phyloP scores from a whole-genome alignment of 106 monocot species.

The Acorus calamus region DNA sequence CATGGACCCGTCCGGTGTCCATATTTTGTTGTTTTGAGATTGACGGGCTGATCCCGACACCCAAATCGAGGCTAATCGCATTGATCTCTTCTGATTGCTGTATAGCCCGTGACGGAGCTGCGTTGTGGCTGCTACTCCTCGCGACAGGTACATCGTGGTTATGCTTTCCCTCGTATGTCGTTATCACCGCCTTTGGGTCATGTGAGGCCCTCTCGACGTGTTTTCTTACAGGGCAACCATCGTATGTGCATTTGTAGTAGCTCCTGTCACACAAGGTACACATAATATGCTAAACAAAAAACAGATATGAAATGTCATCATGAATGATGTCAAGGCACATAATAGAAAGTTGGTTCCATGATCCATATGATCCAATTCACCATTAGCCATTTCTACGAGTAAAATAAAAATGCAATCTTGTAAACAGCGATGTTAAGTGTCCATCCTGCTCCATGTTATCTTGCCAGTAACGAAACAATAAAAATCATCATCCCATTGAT shows the following conservation, averaged over 20 bases:
- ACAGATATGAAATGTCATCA: no score
- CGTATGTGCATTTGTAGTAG: constrained; percentile 93
- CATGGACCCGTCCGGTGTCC: background rate
- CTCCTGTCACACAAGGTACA: constrained; percentile 35
- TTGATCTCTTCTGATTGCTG: constrained; percentile 32
- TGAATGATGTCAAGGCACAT: no score
- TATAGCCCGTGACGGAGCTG: constrained; percentile 10
- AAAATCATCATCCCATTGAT: no score
- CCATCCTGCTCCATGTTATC: no score
- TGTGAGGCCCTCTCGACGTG: constrained; percentile 95
- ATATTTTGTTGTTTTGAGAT: constrained; percentile 12
- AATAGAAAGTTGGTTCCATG: no score
- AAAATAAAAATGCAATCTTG: no score
- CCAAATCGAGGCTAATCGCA: constrained; percentile 66
- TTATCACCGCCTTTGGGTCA: constrained; percentile 97
- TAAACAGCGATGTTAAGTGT: no score
- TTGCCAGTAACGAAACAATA: no score
- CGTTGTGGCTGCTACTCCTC: constrained; percentile 34
- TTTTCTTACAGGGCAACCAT: constrained; percentile 86
- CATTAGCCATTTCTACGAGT: no score
- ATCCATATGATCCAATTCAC: no score
- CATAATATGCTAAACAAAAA: background rate
- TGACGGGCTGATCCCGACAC: constrained; percentile 53
- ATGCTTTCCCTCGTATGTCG: constrained; percentile 96
- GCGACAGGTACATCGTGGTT: constrained; percentile 94